Evolutionary conservation across 2,329 filamentous ascomycete species (phyloP).

Genomic region (Epichloe aotearoae): DNA sequence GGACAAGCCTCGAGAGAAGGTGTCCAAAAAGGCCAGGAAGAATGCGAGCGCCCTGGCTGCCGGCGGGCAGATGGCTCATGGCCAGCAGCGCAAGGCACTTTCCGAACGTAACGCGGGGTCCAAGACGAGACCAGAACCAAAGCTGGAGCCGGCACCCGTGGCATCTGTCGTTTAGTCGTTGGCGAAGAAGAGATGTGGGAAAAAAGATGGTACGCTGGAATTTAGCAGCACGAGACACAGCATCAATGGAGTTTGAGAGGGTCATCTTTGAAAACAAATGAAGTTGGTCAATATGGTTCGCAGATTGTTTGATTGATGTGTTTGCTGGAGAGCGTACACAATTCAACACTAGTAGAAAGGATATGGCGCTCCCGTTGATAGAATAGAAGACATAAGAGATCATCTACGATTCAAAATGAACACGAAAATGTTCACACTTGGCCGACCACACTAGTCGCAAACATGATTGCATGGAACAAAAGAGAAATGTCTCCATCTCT

Average conservation of each 20-base stretch:
- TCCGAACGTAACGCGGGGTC: conserved; percentile 19
- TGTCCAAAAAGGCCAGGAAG: conserved; percentile 16
- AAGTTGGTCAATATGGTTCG: background rate
- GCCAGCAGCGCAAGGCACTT: conserved; percentile 21
- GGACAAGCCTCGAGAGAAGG: conserved; percentile 30
- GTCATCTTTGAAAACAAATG: background rate
- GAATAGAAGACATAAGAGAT: background rate
- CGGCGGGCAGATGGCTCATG: conserved; percentile 28
- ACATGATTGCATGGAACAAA: background rate
- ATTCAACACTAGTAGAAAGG: background rate
- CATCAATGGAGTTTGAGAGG: conserved; percentile 7
- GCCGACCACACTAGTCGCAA: background rate
- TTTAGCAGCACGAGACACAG: background rate
- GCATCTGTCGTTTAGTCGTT: conserved; percentile 8
- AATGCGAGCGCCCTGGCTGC: conserved; percentile 33
- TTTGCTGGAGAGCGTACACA: background rate
- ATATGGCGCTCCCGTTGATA: background rate
- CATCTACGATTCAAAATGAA: background rate
- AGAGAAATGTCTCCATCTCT: background rate
- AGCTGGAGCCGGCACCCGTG: conserved; percentile 13
- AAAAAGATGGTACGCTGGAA: background rate
- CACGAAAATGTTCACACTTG: background rate
- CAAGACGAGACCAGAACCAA: conserved; percentile 6
- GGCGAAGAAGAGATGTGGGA: background rate
- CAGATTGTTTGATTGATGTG: background rate